Percentiles rank a stretch among this genome's conserved stretches.
phyloP scores from a whole-genome alignment of 176 grass and related monocot genomes.

The Poa annua region DNA sequence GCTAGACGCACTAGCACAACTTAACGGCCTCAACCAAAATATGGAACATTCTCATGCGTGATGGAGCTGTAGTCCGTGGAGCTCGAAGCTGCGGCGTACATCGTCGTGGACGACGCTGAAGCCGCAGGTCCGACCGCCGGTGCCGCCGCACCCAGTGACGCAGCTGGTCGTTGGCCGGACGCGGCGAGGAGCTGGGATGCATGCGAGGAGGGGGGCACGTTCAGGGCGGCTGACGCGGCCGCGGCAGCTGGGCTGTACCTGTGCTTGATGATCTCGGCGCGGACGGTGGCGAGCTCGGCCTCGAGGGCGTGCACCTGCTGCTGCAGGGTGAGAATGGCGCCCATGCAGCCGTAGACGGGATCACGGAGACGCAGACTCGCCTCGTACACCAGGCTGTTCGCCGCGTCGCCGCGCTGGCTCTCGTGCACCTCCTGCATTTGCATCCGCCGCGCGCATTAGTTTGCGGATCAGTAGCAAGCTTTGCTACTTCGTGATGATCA shows the following conservation, averaged over 20 bases:
- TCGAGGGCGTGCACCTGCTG: slow-evolving; percentile 89
- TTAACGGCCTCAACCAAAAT: slow-evolving; percentile 64
- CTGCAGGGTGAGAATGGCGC: slow-evolving; percentile 78
- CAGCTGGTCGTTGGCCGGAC: slow-evolving; percentile 24
- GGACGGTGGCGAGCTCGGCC: slow-evolving; percentile 70
- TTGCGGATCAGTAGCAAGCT: background rate
- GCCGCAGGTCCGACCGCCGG: slow-evolving; percentile 33
- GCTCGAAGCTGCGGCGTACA: slow-evolving; percentile 79
- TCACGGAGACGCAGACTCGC: slow-evolving; percentile 82
- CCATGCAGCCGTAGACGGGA: slow-evolving; percentile 94
- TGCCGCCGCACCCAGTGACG: slow-evolving; percentile 10
- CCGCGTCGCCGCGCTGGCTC: slow-evolving; percentile 80
- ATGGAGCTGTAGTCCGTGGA: slow-evolving; percentile 91
- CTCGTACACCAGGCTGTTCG: slow-evolving; percentile 94
- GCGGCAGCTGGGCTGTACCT: slow-evolving; percentile 52
- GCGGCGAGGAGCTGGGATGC: slow-evolving; percentile 56
- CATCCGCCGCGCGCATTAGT: background rate
- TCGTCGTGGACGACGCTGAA: slow-evolving; percentile 59
- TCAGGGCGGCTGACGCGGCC: background rate
- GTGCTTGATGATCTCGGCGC: slow-evolving; percentile 69
- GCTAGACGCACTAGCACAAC: background rate
- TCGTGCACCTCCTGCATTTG: slow-evolving; percentile 78
- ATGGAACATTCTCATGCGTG: slow-evolving; percentile 84
- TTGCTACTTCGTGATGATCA: background rate
- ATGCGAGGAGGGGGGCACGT: slow-evolving; percentile 60